Evolutionary conservation across 352 stramenopile genomes (phyloP), one percentile per base, ranked within the genome.

Genomic region (Phytophthora tubulina): DNA sequence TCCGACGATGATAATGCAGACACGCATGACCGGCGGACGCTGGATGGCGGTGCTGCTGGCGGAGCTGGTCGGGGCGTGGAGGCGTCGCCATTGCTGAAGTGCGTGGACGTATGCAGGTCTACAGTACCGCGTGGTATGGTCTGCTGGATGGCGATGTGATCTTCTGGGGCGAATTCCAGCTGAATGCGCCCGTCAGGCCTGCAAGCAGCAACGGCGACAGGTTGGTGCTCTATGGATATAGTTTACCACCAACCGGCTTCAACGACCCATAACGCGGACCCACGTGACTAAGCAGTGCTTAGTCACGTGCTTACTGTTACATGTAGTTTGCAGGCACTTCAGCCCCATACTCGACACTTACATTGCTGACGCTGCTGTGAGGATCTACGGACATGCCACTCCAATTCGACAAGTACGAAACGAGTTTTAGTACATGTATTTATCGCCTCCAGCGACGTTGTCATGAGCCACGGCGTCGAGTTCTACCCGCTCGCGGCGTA

Each of bases 1-100:
- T 32, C 88, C 88, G 13, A 95, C 87, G 49, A 94, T 84, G 71
- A 95, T 85, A 67, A 95, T 93, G 56, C 90, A 86, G 31, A 95
- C 80, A 27, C 67, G 72, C 56, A 74, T 72, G 56, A 32, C 11
- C 4, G 78, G 75, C n/a, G 80, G 65, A 0, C 51, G n/a, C 21
- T 65, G 31, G 41, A 63, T 59, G 38, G 63, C 14, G n/a, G 31
- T 1, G 21, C 21, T 36, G 46, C 8, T 53, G 0, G 54, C 21
- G 15, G n/a, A 31, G 41, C 13, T 48, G 31, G 41, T 2, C 3
- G 3, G 44, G 35, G 10, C 13, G 10, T 14, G 15, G 13, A 36
- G 6, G n/a, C 42, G 2, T 35, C 46, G 38, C 33, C 17, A 14
- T 49, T 52, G 33, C 13, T 58, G 21, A 27, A 27, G 6, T 27